These are phyloP conservation scores for Aspergillus diversus DNA, from an alignment of 495 filamentous ascomycete species.

Conservation along the genomic window DNA sequence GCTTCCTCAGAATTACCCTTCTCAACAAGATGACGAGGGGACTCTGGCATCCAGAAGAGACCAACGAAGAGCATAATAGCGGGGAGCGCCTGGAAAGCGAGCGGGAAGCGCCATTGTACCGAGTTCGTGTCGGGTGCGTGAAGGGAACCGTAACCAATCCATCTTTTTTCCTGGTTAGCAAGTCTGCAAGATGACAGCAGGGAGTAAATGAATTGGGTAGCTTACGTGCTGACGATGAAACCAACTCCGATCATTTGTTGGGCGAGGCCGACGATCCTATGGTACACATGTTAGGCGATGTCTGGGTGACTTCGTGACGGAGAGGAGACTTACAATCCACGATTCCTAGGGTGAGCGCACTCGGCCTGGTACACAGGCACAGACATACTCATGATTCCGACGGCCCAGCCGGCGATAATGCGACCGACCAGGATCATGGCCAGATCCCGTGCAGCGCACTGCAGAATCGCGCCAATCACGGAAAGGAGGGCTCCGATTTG, in stretches of 20 bases:
- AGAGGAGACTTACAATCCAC: constrained; percentile 34
- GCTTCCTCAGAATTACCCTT: constrained; percentile 49
- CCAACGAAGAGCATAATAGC: constrained; percentile 47
- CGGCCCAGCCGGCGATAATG: constrained; percentile 63
- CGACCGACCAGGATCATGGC: constrained; percentile 64
- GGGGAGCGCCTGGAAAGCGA: constrained; percentile 58
- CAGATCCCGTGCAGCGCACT: constrained; percentile 54
- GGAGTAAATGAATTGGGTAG: neutral
- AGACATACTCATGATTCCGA: constrained; percentile 61
- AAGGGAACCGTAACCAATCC: constrained; percentile 59
- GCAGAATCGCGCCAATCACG: constrained; percentile 57
- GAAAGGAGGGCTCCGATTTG: constrained; percentile 59
- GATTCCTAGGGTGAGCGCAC: constrained; percentile 53
- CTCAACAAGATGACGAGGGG: constrained; percentile 57
- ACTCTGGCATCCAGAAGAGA: constrained; percentile 58
- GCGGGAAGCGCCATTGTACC: constrained; percentile 59
- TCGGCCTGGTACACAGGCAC: constrained; percentile 64
- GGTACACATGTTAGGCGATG: neutral
- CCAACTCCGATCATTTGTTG: constrained; percentile 65
- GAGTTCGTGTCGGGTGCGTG: constrained; percentile 42
- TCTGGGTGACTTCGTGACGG: neutral
- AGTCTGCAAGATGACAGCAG: neutral
- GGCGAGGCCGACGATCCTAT: constrained; percentile 57
- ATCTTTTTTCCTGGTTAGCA: constrained; percentile 35
- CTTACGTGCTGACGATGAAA: constrained; percentile 55